phyloP scores from a whole-genome alignment of 352 stramenopile genomes.

The Elongisporangium prolatum region DNA sequence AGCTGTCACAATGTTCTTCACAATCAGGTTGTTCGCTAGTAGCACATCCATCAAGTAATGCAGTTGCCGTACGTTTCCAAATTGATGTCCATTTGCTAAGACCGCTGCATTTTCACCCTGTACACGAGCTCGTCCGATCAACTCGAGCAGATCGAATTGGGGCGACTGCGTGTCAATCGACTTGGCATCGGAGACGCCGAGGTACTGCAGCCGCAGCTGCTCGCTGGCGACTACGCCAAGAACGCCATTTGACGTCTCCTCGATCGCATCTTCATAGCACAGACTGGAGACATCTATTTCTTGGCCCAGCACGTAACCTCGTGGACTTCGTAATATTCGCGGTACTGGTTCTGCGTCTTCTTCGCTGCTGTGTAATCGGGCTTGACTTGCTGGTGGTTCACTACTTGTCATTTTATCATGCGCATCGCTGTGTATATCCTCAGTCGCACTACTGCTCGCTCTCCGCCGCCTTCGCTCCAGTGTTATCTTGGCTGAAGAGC shows the following conservation, averaged over 20 bases:
- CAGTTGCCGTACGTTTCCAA: constrained; percentile 68
- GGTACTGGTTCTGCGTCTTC: constrained; percentile 27
- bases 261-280: constrained; percentile 58
- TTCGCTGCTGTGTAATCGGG: constrained; percentile 9
- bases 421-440: not conserved
- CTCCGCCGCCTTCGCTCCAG: not conserved
- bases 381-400: not conserved
- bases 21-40: constrained; percentile 47
- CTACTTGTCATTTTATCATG: constrained; percentile 12
- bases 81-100: constrained; percentile 47
- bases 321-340: constrained; percentile 61
- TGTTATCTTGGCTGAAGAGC: no score
- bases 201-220: constrained; percentile 56
- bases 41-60: constrained; percentile 82
- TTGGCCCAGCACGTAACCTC: constrained; percentile 53
- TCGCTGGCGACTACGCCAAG: constrained; percentile 70
- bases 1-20: constrained; percentile 75
- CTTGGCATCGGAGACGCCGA: constrained; percentile 53
- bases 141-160: constrained; percentile 75
- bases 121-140: constrained; percentile 57
- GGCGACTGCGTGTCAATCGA: constrained; percentile 54
- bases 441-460: not conserved
- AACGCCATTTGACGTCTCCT: constrained; percentile 34
- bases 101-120: constrained; percentile 57
- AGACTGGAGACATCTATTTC: constrained; percentile 44